These are phyloP conservation scores for Fusarium citri DNA, from an alignment of 2,329 filamentous ascomycete species.

Conservation along the genomic window DNA sequence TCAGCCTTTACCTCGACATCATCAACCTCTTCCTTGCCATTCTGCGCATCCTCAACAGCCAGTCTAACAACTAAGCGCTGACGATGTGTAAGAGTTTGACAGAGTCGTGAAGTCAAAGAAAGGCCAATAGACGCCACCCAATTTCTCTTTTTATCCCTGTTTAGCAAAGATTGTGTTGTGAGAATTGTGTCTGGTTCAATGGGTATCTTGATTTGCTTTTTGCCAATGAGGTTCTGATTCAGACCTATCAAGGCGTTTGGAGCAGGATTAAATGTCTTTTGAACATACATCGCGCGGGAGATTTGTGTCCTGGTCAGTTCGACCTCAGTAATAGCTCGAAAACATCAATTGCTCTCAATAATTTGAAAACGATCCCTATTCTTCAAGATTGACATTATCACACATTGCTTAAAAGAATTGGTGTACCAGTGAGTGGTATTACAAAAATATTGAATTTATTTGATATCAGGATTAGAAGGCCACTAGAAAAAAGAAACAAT, in stretches of 20 bases:
- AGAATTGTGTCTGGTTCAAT: background rate
- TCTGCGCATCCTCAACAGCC: constrained; percentile 93
- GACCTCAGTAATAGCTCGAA: background rate
- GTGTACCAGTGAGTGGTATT: constrained; percentile 3
- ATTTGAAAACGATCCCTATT: background rate
- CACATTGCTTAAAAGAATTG: background rate
- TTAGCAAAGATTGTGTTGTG: constrained; percentile 12
- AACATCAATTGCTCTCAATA: background rate
- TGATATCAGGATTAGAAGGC: constrained; percentile 74
- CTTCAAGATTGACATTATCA: background rate
- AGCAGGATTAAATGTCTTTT: background rate
- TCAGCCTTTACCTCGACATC: constrained; percentile 94
- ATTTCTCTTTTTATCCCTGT: background rate
- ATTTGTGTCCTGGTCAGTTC: background rate
- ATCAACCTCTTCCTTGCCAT: constrained; percentile 98
- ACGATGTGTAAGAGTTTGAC: background rate
- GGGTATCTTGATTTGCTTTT: constrained; percentile 13
- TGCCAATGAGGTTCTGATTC: background rate
- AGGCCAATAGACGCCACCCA: background rate
- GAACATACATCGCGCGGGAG: background rate
- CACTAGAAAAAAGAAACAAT: constrained; percentile 65
- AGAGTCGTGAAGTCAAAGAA: background rate
- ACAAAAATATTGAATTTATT: constrained; percentile 57
- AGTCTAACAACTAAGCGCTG: constrained; percentile 80
- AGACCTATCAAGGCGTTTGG: background rate